Conservation (phyloP, 352 stramenopile genomes). For the Salisapilia sapeloensis region DNA sequence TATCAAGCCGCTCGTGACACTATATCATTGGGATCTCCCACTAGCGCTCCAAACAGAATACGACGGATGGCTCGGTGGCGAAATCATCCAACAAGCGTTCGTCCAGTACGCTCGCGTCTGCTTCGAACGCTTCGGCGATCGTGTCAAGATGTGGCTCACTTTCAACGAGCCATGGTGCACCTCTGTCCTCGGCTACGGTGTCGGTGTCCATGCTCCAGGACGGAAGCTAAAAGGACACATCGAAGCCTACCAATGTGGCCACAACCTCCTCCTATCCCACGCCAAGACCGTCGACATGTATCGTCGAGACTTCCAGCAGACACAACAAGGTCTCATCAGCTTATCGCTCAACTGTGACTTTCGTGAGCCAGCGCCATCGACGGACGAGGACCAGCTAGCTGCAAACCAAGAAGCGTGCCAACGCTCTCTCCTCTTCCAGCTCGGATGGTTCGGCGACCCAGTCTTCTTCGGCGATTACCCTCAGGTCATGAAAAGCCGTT, state of each 20-base stretch:
- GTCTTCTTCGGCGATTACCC: conserved; percentile 90
- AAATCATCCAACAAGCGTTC: conserved; percentile 43
- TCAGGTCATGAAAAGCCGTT: conserved; percentile 72
- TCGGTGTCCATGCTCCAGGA: conserved; percentile 69
- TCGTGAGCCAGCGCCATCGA: conserved; percentile 47
- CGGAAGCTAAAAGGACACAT: conserved; percentile 15
- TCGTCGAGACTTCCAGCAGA: conserved; percentile 46
- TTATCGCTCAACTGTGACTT: conserved; percentile 87
- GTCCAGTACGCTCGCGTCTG: conserved; percentile 72
- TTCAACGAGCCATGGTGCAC: conserved; percentile 87
- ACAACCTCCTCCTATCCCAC: conserved; percentile 84
- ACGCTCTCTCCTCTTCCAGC: conserved; percentile 69
- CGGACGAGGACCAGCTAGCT: conserved; percentile 24
- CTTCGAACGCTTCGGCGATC: conserved; percentile 82
- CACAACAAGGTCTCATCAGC: conserved; percentile 68
- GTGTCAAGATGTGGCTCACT: conserved; percentile 88
- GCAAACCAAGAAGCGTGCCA: conserved; percentile 48
- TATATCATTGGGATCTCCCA: conserved; percentile 94
- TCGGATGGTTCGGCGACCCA: conserved; percentile 88
- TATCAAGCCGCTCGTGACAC: conserved; percentile 84
- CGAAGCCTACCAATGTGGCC: conserved; percentile 67
- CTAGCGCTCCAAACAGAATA: conserved; percentile 67
- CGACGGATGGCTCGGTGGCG: conserved; percentile 39
- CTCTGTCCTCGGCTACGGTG: conserved; percentile 71
- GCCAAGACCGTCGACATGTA: conserved; percentile 69